Evolutionary conservation across 1,139 yeast genomes (phyloP), one percentile per base, ranked within the genome.

Genomic region (Geotrichum fermentans): DNA sequence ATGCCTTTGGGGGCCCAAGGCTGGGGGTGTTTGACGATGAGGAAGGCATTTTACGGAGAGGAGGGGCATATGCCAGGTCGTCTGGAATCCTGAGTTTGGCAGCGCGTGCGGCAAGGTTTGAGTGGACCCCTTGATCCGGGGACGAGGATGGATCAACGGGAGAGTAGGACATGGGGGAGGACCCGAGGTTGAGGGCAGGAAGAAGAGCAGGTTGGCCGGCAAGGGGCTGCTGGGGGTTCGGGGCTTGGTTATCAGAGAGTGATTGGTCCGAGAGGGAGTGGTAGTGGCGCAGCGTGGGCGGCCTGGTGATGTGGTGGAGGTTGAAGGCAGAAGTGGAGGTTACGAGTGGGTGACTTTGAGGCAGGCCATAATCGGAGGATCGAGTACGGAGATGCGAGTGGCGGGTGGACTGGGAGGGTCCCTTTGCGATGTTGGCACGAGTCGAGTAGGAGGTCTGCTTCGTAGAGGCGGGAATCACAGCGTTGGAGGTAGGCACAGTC

Each of bases 101-200:
- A 24, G 28, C 28, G 10, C 28, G 28, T 6, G 28, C 28, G 10
- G 28, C 10, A 6, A 24, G 10, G 28, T 24, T 24, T 10, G 28
- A 24, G 10, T 24, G 6, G 28, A 24, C 8, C 10, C 28, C 28
- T 10, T 24, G 28, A 10, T 24, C 34, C n/a, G 39, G 39, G 11
- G 39, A 36, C 4, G 41, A 38, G 18, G 41, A 5, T 6, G 14
- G 20, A 16, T 4, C 41, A 11, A 14, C 24, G 8, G 48, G 43
- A 2, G 48, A 33, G 20, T 30, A 45, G 6, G 48, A 39, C 48
- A 45, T 45, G 37, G 34, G 37, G 24, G 38, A 43, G 11, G 35
- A 38, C 8, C 41, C 41, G 14, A 38, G 14, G 10, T 38, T 24
- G 10, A 26, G 33, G 8, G 41, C 32, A 24, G 41, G 41, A 17